Conservation (phyloP, 257 asterid species). For the Cordia subcordata region DNA sequence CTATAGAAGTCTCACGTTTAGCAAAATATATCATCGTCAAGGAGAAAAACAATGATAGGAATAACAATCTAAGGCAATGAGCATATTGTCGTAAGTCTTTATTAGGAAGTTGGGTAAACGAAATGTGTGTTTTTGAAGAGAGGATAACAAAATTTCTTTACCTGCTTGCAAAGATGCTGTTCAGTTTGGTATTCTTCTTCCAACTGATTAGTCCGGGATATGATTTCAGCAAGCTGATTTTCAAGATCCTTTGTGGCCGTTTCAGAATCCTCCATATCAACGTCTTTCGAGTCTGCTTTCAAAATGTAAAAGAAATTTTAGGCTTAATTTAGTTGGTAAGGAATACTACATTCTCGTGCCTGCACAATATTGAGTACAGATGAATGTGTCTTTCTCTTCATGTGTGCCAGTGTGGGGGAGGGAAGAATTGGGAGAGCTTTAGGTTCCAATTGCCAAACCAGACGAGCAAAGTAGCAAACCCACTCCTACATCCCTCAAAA, state of each 20-base stretch:
- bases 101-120: too few relatives aligned
- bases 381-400: neutral
- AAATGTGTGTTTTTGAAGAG: too few relatives aligned
- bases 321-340: neutral
- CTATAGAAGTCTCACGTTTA: slow-evolving; percentile 35
- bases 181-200: slow-evolving; percentile 50
- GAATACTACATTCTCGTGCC: neutral
- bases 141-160: slow-evolving; percentile 8
- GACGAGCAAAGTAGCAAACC: too few relatives aligned
- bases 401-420: too few relatives aligned
- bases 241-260: slow-evolving; percentile 25
- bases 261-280: slow-evolving; percentile 28
- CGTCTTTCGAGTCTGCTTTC: slow-evolving; percentile 30
- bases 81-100: too few relatives aligned
- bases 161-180: slow-evolving; percentile 52
- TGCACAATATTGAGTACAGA: neutral
- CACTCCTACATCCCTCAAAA: too few relatives aligned
- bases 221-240: slow-evolving; percentile 42
- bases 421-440: too few relatives aligned
- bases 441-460: too few relatives aligned
- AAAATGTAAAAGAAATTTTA: slow-evolving; percentile 10
- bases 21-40: neutral
- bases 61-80: neutral
- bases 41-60: neutral
- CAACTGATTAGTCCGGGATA: slow-evolving; percentile 32